Evolutionary conservation across 208 protist genomes (phyloP), one percentile per base, ranked within the genome.

Genomic region (Trichomonas tenax): DNA sequence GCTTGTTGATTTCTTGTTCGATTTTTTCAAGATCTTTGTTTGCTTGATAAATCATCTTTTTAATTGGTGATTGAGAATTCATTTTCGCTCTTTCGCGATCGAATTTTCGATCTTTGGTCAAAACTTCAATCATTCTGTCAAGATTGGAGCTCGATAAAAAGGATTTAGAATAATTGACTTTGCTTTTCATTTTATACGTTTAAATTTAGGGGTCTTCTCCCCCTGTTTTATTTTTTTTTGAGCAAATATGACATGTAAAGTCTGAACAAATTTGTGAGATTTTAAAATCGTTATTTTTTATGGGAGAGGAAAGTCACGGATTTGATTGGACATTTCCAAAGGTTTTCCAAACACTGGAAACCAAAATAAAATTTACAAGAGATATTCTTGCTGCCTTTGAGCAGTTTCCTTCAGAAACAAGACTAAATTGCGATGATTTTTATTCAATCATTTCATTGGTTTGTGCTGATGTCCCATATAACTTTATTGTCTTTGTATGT

Each of bases 341-440:
- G 14, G 46, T 93, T 38, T 93, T 93, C 46, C 9, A 93, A 51
- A 58, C 86, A 93, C 15, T 41, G 3, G 86, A 93, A 10, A 40
- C 44, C 15, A 48, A 44, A 93, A 93, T 58, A 44, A 44, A 34
- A 26, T 93, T 34, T 38, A 44, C 44, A 38, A 23, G 8, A 0
- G 44, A 93, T 36, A 44, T 93, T 38, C 44, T 93, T 38, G 44
- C 31, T 36, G 86, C 86, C 2, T 93, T 93, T 51, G 86, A 48
- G 51, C 41, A 93, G 17, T 93, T 93, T 51, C 86, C 86, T 31
- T 44, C 86, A 51, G 86, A 93, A 48, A 93, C 86, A 34, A 8
- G 44, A 48, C 36, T 93, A 15, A 93, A 93, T 93, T 93, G 86
- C 31, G 86, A 93, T 40, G 86, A 93, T 51, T 93, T 41, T 93